Evolutionary conservation across 768 basidiomycete genomes (phyloP).

Genomic region (Hypholoma sublateritium): DNA sequence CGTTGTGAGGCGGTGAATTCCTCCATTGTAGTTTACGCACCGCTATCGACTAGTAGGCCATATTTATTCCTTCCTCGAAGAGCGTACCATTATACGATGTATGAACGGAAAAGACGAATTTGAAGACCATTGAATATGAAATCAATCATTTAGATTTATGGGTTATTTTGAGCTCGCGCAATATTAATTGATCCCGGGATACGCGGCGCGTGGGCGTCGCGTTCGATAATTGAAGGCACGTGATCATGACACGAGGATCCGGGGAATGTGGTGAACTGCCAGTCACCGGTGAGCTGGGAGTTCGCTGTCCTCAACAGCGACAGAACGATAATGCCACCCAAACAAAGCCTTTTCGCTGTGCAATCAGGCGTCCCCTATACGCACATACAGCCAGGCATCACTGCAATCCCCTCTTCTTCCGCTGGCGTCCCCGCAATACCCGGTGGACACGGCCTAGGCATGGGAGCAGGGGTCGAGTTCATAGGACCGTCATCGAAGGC

Average conservation of each 20-base stretch:
- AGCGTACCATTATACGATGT: background rate
- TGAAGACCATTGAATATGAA: too few relatives aligned
- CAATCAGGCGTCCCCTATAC: slow-evolving; percentile 45
- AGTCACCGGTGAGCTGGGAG: background rate
- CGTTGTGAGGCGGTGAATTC: too few relatives aligned
- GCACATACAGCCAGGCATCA: slow-evolving; percentile 15
- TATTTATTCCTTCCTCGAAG: background rate
- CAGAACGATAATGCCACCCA: slow-evolving; percentile 53
- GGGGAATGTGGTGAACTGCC: background rate
- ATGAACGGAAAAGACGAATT: too few relatives aligned
- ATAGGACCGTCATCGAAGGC: slow-evolving; percentile 2
- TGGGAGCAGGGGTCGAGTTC: slow-evolving; percentile 7
- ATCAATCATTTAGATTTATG: too few relatives aligned
- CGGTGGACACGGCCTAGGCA: slow-evolving; percentile 10
- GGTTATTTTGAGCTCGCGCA: too few relatives aligned
- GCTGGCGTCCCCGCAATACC: slow-evolving; percentile 1
- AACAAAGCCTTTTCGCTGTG: slow-evolving; percentile 66
- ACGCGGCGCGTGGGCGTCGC: background rate
- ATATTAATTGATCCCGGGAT: background rate
- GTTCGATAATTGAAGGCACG: background rate
- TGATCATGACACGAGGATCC: background rate
- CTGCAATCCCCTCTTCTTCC: slow-evolving; percentile 12
- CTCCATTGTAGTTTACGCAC: too few relatives aligned
- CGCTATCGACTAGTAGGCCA: background rate
- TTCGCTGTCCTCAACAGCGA: background rate